Percentiles rank a stretch among this genome's conserved stretches.
Evolutionary conservation across 305 asterid species (phyloP).

Genomic region (Nicotiana rustica): DNA sequence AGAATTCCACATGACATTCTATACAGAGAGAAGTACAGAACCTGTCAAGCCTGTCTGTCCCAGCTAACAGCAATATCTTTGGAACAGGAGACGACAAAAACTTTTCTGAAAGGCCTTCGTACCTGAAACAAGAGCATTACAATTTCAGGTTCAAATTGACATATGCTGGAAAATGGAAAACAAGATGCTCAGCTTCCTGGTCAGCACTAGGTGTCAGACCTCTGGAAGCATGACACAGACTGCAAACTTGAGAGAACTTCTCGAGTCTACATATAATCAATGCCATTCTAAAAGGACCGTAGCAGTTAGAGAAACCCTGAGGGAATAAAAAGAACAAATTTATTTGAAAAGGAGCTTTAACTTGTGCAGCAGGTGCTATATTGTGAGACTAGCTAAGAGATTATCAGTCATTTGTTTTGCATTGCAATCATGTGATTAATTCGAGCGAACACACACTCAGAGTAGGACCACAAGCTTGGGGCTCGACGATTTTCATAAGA

Average conservation of each 20-base stretch:
- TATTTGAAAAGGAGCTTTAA: constrained; percentile 2
- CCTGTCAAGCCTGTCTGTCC: constrained; percentile 98
- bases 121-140: constrained; percentile 63
- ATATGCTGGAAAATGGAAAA: constrained; percentile 15
- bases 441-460: neutral
- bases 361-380: neutral
- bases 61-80: constrained; percentile 93
- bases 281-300: neutral
- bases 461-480: constrained; percentile 1
- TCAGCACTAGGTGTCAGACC: constrained; percentile 2
- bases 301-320: neutral
- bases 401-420: constrained; percentile 11
- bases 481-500: neutral
- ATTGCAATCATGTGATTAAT: neutral
- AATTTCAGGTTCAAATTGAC: constrained; percentile 20
- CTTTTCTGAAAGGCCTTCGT: constrained; percentile 95
- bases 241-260: constrained; percentile 2
- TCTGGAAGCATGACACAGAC: constrained; percentile 17
- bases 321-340: neutral
- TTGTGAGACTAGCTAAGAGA: neutral
- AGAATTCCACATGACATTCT: neutral
- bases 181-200: neutral
- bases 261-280: neutral
- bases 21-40: constrained; percentile 42
- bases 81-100: constrained; percentile 86